Base-by-base conservation (phyloP, 108 stramenopile genomes). In the Schizochytrium sp. region DNA sequence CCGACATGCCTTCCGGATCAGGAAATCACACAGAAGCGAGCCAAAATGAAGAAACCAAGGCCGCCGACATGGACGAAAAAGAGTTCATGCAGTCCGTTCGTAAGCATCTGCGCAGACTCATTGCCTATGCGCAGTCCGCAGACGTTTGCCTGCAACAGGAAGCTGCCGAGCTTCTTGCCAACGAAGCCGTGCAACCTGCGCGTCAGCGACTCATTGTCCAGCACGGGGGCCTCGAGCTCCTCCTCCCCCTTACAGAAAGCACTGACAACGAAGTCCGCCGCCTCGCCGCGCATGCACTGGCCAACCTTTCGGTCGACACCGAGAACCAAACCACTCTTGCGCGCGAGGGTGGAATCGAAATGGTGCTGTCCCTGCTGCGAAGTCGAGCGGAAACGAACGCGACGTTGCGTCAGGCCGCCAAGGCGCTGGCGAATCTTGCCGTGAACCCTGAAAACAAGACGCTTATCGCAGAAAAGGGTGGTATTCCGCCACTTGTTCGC, bases 211-310 rank as follows among this genome's bases (percentile, higher is more conserved):
- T 93, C 25, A 94, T 94, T 34, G 93, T 93, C 58, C 57, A 91
- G 60, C 72, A 90, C 23, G 93, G 93, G 19, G 93, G 94, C 18
- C 87, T 95, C 58, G 60, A 90, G 58, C 92, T 95, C 47, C 92
- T 95, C 25, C 76, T 95, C 8, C 94, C 94, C 12, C 93, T 95
- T 41, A 91, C 94, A 5, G 57, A 91, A n/a, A 91, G 90, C 16
- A 58, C 23, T 5, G 94, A 94, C 87, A 41, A 29, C 4, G 94
- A 95, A 41, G 94, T 95, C 5, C 92, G 92, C 47, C 90, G 94
- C 4, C 89, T 95, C 5, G 94, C 94, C 12, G 94, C 94, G 34
- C 94, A 95, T 72, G 94, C 94, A 10, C 63, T 95, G 47, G 94
- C 94, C 19, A 95, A 95, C 92, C 90, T 95, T 44, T 92, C 91